These are phyloP conservation scores for Triticum turgidum DNA, from an alignment of 176 grass and related monocot species.

Conservation along the genomic window DNA sequence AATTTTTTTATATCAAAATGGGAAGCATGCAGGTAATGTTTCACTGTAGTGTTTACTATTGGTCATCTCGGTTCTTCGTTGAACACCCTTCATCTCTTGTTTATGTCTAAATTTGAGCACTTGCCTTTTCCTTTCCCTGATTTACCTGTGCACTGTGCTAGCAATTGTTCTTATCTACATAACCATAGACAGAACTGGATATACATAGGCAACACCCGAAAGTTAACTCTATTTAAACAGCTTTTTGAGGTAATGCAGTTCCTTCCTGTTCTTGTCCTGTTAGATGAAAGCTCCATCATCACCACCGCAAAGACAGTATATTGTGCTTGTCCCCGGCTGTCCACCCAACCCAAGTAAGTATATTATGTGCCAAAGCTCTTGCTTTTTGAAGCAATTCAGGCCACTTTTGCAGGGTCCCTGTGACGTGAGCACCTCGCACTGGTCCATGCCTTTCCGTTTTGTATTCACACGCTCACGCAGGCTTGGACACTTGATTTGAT, in stretches of 20 bases:
- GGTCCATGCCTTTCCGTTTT: slow-evolving; percentile 28
- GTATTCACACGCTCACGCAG: slow-evolving; percentile 28
- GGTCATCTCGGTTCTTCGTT: neutral
- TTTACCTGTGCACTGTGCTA: neutral
- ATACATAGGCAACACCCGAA: neutral
- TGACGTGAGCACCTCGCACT: slow-evolving; percentile 30
- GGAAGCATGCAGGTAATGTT: neutral
- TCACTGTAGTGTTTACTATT: slow-evolving; percentile 11
- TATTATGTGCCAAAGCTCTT: slow-evolving; percentile 27
- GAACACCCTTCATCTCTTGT: neutral
- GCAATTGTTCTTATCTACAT: no score
- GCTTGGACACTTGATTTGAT: slow-evolving; percentile 33
- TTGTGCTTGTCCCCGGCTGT: neutral
- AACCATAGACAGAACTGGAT: neutral
- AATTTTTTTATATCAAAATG: neutral
- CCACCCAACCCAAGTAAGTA: slow-evolving; percentile 27
- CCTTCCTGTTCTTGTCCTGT: slow-evolving; percentile 21
- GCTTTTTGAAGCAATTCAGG: slow-evolving; percentile 30
- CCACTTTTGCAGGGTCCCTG: slow-evolving; percentile 17
- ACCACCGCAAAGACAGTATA: slow-evolving; percentile 10
- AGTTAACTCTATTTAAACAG: neutral
- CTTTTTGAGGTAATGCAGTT: slow-evolving; percentile 21
- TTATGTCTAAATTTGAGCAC: slow-evolving; percentile 7
- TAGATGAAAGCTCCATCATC: slow-evolving; percentile 23
- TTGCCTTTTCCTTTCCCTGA: neutral